Evolutionary conservation across 2,329 filamentous ascomycete species (phyloP).

Genomic region (Aspergillus phoenicis): DNA sequence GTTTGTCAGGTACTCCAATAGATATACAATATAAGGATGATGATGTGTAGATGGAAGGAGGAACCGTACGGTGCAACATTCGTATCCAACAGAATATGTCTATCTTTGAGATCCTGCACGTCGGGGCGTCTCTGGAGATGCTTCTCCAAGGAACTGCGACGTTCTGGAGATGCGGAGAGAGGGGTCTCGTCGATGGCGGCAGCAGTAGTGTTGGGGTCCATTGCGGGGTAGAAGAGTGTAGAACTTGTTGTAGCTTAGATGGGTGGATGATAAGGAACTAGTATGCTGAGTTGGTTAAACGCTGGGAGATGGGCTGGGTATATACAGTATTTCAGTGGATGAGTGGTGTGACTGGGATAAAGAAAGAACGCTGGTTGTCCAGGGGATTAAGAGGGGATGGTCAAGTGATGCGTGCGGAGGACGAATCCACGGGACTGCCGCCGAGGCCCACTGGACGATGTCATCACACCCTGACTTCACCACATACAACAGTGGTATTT

Average conservation of each 20-base stretch:
- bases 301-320: background rate
- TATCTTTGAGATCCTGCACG: slow-evolving; percentile 65
- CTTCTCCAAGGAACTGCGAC: slow-evolving; percentile 70
- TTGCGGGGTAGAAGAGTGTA: slow-evolving; percentile 6
- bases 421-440: slow-evolving; percentile 20
- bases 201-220: slow-evolving; percentile 19
- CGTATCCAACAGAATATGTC: slow-evolving; percentile 69
- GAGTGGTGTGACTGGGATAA: background rate
- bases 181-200: slow-evolving; percentile 58
- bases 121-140: slow-evolving; percentile 72
- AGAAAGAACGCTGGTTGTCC: slow-evolving; percentile 10
- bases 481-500: too few relatives aligned
- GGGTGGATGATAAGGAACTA: background rate
- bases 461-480: slow-evolving; percentile 3
- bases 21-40: background rate
- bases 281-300: background rate
- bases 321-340: background rate
- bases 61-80: slow-evolving; percentile 64
- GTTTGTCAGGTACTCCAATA: background rate
- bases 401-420: slow-evolving; percentile 23
- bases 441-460: slow-evolving; percentile 1
- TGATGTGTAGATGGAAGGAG: background rate
- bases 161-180: slow-evolving; percentile 56
- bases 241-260: background rate
- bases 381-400: slow-evolving; percentile 16